These are phyloP conservation scores for Gonium pectorale DNA, from an alignment of 139 green algal genomes.

Conservation along the genomic window DNA sequence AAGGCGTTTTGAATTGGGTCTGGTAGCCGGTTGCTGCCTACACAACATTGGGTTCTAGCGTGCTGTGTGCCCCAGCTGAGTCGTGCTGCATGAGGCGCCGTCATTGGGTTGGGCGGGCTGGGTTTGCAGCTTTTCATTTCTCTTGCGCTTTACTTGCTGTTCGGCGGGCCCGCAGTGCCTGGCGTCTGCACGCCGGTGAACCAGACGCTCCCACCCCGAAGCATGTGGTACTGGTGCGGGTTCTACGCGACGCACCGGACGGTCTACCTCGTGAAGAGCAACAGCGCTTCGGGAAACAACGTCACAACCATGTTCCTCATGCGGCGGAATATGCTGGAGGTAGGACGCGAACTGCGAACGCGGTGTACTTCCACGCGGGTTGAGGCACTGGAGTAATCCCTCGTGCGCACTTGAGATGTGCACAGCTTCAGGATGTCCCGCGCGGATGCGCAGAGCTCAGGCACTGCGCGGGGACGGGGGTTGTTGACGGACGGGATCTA, in stretches of 20 bases:
- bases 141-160: not conserved
- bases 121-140: not conserved
- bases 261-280: not conserved
- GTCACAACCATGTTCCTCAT: slow-evolving; percentile 23
- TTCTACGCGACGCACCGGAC: slow-evolving; percentile 27
- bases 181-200: slow-evolving; percentile 17
- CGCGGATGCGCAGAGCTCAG: too few species aligned
- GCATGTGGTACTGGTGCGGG: slow-evolving; percentile 40
- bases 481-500: too few species aligned
- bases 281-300: not conserved
- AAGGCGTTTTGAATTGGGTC: too few species aligned
- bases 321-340: not conserved
- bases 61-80: too few species aligned
- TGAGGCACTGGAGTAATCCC: too few species aligned
- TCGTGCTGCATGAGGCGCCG: too few species aligned
- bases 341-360: not conserved
- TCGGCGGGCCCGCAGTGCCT: not conserved
- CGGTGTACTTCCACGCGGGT: not conserved
- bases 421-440: too few species aligned
- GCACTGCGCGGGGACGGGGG: too few species aligned
- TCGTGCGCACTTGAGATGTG: too few species aligned
- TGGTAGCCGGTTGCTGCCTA: not conserved
- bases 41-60: too few species aligned
- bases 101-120: not conserved
- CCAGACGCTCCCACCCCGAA: not conserved